Evolutionary conservation across 2,329 filamentous ascomycete species (phyloP).

Genomic region (Sporothrix sp.): DNA sequence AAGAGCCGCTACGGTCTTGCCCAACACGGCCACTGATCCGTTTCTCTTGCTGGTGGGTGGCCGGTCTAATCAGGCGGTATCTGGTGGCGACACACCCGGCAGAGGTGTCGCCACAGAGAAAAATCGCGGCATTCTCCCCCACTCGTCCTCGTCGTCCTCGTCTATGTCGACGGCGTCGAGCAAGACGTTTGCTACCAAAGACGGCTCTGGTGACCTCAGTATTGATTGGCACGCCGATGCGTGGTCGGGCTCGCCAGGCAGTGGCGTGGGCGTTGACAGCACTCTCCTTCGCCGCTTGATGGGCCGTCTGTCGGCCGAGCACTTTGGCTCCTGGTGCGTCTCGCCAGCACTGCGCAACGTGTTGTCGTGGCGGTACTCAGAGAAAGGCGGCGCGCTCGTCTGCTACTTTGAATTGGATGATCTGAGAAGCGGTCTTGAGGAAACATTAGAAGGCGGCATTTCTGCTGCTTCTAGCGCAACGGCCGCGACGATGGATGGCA

Average conservation of each 20-base stretch:
- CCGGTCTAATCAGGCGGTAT: background rate
- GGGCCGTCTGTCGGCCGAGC: background rate
- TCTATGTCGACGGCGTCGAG: background rate
- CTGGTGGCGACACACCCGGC: too few relatives aligned
- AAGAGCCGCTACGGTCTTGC: background rate
- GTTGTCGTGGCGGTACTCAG: slow-evolving; percentile 8
- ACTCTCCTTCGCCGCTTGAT: too few relatives aligned
- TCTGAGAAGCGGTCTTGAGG: background rate
- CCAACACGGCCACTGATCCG: background rate
- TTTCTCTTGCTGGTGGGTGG: slow-evolving; percentile 9
- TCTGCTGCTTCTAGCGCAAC: background rate
- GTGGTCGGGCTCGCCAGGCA: background rate
- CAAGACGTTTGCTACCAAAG: too few relatives aligned
- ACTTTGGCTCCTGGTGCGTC: slow-evolving; percentile 9
- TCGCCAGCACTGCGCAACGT: slow-evolving; percentile 4
- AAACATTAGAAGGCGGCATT: background rate
- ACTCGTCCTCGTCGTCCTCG: background rate
- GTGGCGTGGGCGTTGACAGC: too few relatives aligned
- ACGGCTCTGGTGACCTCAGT: background rate
- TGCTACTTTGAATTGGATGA: slow-evolving; percentile 13
- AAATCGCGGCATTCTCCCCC: background rate
- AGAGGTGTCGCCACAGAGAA: background rate
- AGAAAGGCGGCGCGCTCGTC: slow-evolving; percentile 7
- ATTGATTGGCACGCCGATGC: slow-evolving; percentile 13
- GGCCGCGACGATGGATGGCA: background rate